These are phyloP conservation scores for Thraustochytrium striatum DNA, from an alignment of 352 stramenopile species.

Conservation along the genomic window DNA sequence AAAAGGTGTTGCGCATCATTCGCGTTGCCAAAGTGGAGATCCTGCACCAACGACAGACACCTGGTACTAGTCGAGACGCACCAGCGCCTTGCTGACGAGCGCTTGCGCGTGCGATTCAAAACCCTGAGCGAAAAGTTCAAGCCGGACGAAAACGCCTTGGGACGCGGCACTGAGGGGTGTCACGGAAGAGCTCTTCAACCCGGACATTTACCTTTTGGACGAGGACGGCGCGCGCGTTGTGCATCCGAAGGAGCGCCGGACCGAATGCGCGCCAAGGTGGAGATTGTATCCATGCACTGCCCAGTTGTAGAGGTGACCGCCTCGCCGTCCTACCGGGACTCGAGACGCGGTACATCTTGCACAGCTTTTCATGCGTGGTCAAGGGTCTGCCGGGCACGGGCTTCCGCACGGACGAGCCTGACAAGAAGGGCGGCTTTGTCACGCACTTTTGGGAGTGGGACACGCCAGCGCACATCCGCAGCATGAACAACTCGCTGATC, in stretches of 20 bases:
- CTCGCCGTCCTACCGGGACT: slow-evolving; percentile 39
- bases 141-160: slow-evolving; percentile 23
- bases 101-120: slow-evolving; percentile 37
- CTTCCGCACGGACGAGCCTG: slow-evolving; percentile 36
- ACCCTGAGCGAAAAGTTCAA: slow-evolving; percentile 48
- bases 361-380: slow-evolving; percentile 34
- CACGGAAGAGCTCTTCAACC: slow-evolving; percentile 19
- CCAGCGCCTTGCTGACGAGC: neutral
- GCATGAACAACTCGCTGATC: slow-evolving; percentile 34
- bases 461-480: neutral
- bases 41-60: neutral
- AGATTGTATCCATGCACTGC: slow-evolving; percentile 10
- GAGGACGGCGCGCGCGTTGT: neutral
- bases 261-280: neutral
- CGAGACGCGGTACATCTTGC: slow-evolving; percentile 39
- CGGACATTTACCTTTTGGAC: slow-evolving; percentile 8
- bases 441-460: slow-evolving; percentile 44
- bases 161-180: slow-evolving; percentile 27
- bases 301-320: slow-evolving; percentile 8
- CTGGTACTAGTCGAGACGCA: slow-evolving; percentile 46
- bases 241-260: too few species aligned
- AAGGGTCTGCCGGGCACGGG: neutral
- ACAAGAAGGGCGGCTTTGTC: neutral
- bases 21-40: slow-evolving; percentile 47
- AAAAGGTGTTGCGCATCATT: slow-evolving; percentile 5